Conservation (phyloP, 2,329 filamentous ascomycete genomes). For the Exophiala viscosa region DNA sequence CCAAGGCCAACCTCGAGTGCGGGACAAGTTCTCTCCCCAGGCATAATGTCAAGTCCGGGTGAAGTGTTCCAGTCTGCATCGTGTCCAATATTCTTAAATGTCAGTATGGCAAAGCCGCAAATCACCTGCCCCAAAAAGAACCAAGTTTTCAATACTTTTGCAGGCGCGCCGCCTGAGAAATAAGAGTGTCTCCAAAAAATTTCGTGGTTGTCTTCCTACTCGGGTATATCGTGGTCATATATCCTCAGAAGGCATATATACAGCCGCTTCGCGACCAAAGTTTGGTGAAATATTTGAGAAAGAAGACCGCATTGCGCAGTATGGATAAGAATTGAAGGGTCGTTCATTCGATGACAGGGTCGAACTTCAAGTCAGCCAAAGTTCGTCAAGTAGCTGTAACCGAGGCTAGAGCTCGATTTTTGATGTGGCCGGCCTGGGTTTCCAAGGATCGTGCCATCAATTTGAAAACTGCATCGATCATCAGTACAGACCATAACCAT, state of each 20-base stretch:
- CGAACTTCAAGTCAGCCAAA: not conserved
- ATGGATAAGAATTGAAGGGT: slow-evolving; percentile 1
- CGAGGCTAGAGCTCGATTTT: slow-evolving; percentile 55
- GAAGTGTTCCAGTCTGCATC: no score
- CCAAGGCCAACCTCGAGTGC: no score
- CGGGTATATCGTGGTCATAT: slow-evolving; percentile 23
- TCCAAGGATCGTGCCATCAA: slow-evolving; percentile 65
- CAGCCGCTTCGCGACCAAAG: slow-evolving; percentile 1
- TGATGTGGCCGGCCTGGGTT: slow-evolving; percentile 61
- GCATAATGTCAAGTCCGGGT: no score
- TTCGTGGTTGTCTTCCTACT: slow-evolving; percentile 9
- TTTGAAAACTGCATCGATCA: slow-evolving; percentile 56
- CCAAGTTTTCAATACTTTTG: slow-evolving; percentile 9
- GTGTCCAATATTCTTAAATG: no score
- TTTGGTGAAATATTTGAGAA: not conserved
- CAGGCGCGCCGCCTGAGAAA: not conserved
- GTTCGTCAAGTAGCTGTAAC: slow-evolving; percentile 20
- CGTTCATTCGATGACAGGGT: not conserved
- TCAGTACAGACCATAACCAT: not conserved
- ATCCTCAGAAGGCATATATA: slow-evolving; percentile 23
- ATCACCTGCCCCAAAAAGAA: not conserved
- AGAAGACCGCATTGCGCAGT: slow-evolving; percentile 1
- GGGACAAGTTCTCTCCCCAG: no score
- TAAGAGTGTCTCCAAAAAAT: not conserved
- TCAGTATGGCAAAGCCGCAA: no score